These are phyloP conservation scores for Striga asiatica DNA, from an alignment of 257 asterid genomes.

Conservation along the genomic window DNA sequence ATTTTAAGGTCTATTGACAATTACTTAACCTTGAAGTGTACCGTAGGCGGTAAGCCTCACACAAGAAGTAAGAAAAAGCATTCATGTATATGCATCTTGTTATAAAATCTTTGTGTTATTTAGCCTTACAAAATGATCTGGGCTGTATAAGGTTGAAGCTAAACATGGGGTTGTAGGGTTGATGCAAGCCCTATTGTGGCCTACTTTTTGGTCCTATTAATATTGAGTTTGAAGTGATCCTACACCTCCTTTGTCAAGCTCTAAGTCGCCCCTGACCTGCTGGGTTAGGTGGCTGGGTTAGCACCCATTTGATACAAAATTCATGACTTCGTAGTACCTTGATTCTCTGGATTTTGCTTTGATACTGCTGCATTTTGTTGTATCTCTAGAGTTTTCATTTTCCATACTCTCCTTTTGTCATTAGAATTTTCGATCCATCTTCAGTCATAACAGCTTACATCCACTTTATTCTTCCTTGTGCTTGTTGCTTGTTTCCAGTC, in stretches of 20 bases:
- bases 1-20: not conserved
- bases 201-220: not conserved
- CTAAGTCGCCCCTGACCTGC: not conserved
- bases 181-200: not conserved
- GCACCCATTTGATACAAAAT: not conserved
- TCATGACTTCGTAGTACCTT: not conserved
- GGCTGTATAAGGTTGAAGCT: not conserved
- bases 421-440: not conserved
- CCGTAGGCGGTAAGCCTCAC: not conserved
- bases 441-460: not conserved
- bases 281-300: too few relatives aligned
- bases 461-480: not conserved
- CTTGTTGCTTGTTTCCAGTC: not conserved
- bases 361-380: too few relatives aligned
- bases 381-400: too few relatives aligned
- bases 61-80: not conserved
- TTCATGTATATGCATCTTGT: conserved; percentile 3
- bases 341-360: not conserved
- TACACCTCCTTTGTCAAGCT: not conserved
- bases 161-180: not conserved
- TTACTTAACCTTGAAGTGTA: not conserved
- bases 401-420: too few relatives aligned
- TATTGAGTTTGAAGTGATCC: not conserved
- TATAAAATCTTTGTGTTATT: not conserved
- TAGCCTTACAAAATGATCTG: not conserved